phyloP scores from a whole-genome alignment of 805 yeast genomes.

The Metschnikowia aberdeeniae region DNA sequence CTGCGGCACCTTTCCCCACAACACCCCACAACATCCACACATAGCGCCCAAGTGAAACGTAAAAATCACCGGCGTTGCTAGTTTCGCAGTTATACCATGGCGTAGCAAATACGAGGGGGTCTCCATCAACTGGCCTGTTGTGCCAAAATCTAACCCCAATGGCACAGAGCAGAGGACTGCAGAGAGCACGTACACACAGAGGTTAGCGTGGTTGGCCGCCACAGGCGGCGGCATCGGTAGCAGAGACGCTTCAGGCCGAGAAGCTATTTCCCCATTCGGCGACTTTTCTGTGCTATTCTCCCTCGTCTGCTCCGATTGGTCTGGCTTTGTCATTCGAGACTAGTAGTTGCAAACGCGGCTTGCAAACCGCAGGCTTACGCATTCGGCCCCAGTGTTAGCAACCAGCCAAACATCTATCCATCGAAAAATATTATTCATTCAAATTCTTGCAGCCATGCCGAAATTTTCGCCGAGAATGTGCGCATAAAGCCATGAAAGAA shows the following conservation, averaged over 20 bases:
- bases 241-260: no score
- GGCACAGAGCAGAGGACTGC: slow-evolving; percentile 10
- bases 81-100: slow-evolving; percentile 4
- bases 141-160: slow-evolving; percentile 14
- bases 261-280: neutral
- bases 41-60: slow-evolving; percentile 10
- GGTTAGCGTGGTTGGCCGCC: neutral
- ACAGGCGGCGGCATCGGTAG: neutral
- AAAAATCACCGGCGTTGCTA: slow-evolving; percentile 6
- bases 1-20: neutral
- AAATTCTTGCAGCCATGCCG: no score
- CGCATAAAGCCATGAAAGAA: neutral
- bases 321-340: no score
- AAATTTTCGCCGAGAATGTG: neutral
- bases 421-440: no score
- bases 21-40: slow-evolving; percentile 6
- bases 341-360: slow-evolving; percentile 2
- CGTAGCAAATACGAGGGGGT: slow-evolving; percentile 9
- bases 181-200: slow-evolving; percentile 3
- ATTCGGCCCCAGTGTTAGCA: neutral
- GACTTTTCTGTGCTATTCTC: no score
- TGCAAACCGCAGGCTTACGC: slow-evolving; percentile 1
- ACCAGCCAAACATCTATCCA: neutral
- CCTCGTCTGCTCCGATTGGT: no score
- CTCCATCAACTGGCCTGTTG: slow-evolving; percentile 11